Percentiles rank a stretch among this genome's conserved stretches.
phyloP scores from a whole-genome alignment of 2,329 filamentous ascomycete species.

The Fusarium nematophilum region DNA sequence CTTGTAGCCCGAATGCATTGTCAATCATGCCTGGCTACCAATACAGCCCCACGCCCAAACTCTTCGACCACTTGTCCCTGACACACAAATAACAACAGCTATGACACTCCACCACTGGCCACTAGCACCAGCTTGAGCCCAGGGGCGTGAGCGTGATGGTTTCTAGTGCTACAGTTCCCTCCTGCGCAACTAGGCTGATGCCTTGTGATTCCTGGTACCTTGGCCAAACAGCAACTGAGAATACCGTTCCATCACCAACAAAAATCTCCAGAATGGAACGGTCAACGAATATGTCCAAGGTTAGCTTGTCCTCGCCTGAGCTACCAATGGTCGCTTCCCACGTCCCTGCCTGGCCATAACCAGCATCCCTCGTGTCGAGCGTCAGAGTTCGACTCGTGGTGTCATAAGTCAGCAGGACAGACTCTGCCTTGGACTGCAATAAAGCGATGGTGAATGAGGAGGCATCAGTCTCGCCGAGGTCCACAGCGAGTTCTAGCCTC shows the following conservation, averaged over 20 bases:
- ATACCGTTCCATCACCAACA: constrained; percentile 42
- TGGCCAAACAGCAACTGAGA: constrained; percentile 43
- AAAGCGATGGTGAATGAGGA: constrained; percentile 39
- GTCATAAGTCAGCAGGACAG: constrained; percentile 37
- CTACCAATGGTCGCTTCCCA: constrained; percentile 41
- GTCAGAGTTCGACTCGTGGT: constrained; percentile 36
- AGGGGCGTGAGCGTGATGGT: constrained; percentile 27
- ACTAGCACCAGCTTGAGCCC: constrained; percentile 35
- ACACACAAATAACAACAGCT: too few relatives aligned
- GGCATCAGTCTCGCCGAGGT: constrained; percentile 40
- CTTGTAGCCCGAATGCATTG: too few relatives aligned
- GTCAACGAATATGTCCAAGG: constrained; percentile 46
- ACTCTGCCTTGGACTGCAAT: constrained; percentile 43
- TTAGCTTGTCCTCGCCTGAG: constrained; percentile 32
- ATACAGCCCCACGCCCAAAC: too few relatives aligned
- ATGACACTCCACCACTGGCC: too few relatives aligned
- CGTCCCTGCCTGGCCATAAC: constrained; percentile 44
- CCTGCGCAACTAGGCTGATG: constrained; percentile 28
- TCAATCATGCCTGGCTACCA: too few relatives aligned
- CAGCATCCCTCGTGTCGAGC: constrained; percentile 46
- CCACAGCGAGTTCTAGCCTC: constrained; percentile 37
- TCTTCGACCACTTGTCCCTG: too few relatives aligned
- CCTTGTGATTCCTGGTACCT: constrained; percentile 42
- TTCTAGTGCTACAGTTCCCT: constrained; percentile 15
- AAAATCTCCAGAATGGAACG: constrained; percentile 46